These are phyloP conservation scores for Corymbia citriodora DNA, from an alignment of 441 rosid genomes.

Conservation along the genomic window DNA sequence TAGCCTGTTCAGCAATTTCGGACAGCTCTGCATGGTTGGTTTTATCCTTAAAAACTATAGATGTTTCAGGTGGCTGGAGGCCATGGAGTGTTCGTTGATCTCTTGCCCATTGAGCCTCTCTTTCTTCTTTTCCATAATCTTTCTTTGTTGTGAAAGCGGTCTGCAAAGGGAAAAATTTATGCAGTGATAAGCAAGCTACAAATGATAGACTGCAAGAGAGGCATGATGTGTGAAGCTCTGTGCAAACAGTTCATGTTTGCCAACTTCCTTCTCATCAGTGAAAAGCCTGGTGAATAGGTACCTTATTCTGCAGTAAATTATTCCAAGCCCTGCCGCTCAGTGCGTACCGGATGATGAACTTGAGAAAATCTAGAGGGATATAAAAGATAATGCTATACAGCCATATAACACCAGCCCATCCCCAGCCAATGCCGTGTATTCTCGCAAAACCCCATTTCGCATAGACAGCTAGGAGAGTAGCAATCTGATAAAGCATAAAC, in stretches of 20 bases:
- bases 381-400: conserved; percentile 45
- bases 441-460: conserved; percentile 57
- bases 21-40: conserved; percentile 45
- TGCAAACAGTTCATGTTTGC: background rate
- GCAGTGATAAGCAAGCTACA: background rate
- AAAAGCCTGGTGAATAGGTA: background rate
- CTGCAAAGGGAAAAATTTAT: conserved; percentile 11
- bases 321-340: conserved; percentile 59
- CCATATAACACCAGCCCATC: conserved; percentile 77
- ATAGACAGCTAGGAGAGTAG: conserved; percentile 56
- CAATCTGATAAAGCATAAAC: conserved; percentile 26
- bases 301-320: conserved; percentile 50
- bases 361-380: conserved; percentile 46
- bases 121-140: conserved; percentile 63
- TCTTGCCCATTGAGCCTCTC: conserved; percentile 71
- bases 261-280: background rate
- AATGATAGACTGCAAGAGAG: background rate
- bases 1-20: conserved; percentile 65
- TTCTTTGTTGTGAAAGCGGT: conserved; percentile 72
- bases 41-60: conserved; percentile 33
- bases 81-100: conserved; percentile 75
- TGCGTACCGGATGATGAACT: conserved; percentile 43
- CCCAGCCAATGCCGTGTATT: conserved; percentile 59
- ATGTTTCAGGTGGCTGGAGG: conserved; percentile 40
- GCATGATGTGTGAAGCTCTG: background rate